Evolutionary conservation across 768 basidiomycete species (phyloP), one percentile per base, ranked within the genome.

Genomic region (Kwoniella botswanensis): DNA sequence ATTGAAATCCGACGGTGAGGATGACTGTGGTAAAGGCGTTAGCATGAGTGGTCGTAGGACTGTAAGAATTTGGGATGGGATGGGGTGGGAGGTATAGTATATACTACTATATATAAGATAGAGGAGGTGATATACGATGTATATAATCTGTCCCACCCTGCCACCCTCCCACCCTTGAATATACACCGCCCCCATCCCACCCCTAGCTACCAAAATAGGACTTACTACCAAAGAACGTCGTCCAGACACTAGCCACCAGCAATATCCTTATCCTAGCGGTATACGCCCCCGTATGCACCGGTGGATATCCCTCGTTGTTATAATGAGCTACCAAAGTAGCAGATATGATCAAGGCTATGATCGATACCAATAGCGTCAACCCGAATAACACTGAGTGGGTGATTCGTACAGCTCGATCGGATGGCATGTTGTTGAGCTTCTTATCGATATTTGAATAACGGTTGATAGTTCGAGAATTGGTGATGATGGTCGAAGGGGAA

Each of bases 191-290:
- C 46, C 46, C 46, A 50, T 50, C 46, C 46, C 46, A 50, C 46
- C 46, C 46, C 46, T 50, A 50, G 46, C 46, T 50, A 15, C 46
- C 46, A 50, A 10, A 50, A 13, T 50, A 50, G 10, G 18, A 80
- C 82, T 77, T 65, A 82, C 82, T 50, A 29, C 68, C 76, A 56
- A 81, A 67, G 24, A 72, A 71, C 0, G 74, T 74, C 29, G 76
- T 76, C 81, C 81, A 82, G 9, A 83, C 73, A 67, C 72, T 67
- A 2, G 81, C 79, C 3, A 77, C 78, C 21, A 83, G 70, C 15
- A 83, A 52, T 58, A 85, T 80, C 63, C 84, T 75, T 55, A 84
- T 83, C 13, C 84, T 65, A 62, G 82, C 84, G 12, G 78, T 76
- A 77, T 84, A 83, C 0, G 74, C 67, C 12, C 43, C 65, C 42